Evolutionary conservation across 2,329 filamentous ascomycete genomes (phyloP), one percentile per base, ranked within the genome.

Genomic region (Aspergillus sp.): DNA sequence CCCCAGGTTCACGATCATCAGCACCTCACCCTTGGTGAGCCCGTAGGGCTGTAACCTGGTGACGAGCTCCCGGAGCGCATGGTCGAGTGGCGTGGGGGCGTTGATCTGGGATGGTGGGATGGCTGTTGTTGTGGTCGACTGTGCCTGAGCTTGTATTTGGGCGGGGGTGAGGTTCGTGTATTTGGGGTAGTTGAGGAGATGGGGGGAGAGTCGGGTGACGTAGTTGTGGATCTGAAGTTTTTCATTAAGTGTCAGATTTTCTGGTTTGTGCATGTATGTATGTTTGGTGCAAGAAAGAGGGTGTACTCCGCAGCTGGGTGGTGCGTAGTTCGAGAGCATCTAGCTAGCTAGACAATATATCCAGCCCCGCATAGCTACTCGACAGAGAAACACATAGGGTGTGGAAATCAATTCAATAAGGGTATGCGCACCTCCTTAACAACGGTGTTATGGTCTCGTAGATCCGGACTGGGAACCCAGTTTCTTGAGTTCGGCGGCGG

Each of bases 1-100:
- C 0, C 80, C 78, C 25, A 81, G 65, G 60, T 82, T 81, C 19
- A 81, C 64, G 54, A 81, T 75, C 72, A 77, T 80, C 17, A 80
- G 63, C 8, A 79, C 76, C 66, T 82, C 80, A 0, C 76, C 78
- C 65, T 82, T 81, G 27, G 79, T 81, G 17, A 81, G 68, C 15
- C 72, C 73, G 52, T 75, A 80, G 0, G 76, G 75, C 47, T 74
- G 70, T 5, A 81, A 62, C 13, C 68, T 68, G 1, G 64, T 65
- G 23, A 81, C 70, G 3, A 80, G 66, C 8, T 71, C 66, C 8
- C 73, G 72, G 15, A 81, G 66, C 1, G 77, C 77, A 4, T 63
- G 61, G 50, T 80, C 78, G 39, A 79, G 70, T 0, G 73, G 71
- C 15, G 76, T 78, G 10, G 58, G 59, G 10, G 57, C 50, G 10